Evolutionary conservation across 225 moss, liverwort and hornwort species (phyloP), one percentile per base, ranked within the genome.

Genomic region (Ulota crispa): DNA sequence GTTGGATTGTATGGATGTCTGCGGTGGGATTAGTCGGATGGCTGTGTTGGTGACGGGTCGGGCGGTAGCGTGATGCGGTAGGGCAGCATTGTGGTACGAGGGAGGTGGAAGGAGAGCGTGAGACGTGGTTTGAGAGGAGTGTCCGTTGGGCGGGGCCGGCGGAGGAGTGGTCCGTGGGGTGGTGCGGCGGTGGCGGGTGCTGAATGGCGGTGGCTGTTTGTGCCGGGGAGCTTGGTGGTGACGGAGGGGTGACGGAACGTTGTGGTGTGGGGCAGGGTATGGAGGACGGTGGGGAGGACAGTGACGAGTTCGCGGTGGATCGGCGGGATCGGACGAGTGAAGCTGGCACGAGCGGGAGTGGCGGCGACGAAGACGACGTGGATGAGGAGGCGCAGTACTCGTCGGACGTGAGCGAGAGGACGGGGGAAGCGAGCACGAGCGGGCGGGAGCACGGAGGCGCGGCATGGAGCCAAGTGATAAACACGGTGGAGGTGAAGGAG

Each of bases 371-470:
- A 31, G 81, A 78, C 6, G 85, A 78, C 19, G 78, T 37, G 21
- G 81, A 54, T 1, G 86, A 84, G 69, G 75, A 82, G n/a, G 87
- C 80, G 15, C 80, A 75, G 12, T 79, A 85, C 83, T 54, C 83
- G 21, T 84, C 70, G 42, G 90, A 87, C 80, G 96, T 92, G 14
- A 86, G 85, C 16, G 93, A 93, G 84, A 90, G 94, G 85, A 93
- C 90, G 88, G 96, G 96, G 61, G 94, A 94, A 47, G 90, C 96
- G 73, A 96, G 94, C 86, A 96, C 96, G 42, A 96, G 93, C 83
- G 96, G 96, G 50, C 86, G 96, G 65, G 94, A 91, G 62, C 78
- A 86, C 32, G 72, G 85, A 68, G 63, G 81, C 9, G 36, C 78
- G 15, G 19, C 74, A 9, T 78, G 79, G 62, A 79, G 81, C 59